Conservation (phyloP, 2,329 filamentous ascomycete genomes). For the Alternaria conjuncta region DNA sequence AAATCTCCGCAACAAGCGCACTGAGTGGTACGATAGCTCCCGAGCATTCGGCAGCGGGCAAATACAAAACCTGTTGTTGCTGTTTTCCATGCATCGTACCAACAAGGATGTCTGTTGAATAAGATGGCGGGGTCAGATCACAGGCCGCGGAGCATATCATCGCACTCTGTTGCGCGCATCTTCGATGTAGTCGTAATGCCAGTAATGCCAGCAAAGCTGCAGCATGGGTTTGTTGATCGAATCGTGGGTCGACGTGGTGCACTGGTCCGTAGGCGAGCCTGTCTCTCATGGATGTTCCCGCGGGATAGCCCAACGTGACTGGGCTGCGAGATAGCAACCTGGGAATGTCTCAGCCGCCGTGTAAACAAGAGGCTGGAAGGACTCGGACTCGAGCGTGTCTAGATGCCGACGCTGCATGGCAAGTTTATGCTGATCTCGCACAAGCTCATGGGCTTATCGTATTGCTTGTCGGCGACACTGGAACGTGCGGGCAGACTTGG, state of each 20-base stretch:
- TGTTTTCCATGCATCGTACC: neutral
- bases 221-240: neutral
- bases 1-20: neutral
- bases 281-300: constrained; percentile 10
- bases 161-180: neutral
- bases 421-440: constrained; percentile 2
- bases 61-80: neutral
- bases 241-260: constrained; percentile 3
- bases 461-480: constrained; percentile 5
- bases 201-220: neutral
- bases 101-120: neutral
- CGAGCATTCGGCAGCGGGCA: neutral
- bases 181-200: constrained; percentile 1
- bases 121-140: neutral
- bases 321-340: constrained; percentile 3
- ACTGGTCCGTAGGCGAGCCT: neutral
- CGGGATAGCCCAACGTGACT: neutral
- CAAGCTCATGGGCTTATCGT: constrained; percentile 8
- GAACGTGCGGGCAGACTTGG: constrained; percentile 7
- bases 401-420: neutral
- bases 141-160: neutral
- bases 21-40: neutral
- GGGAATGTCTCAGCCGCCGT: constrained; percentile 1
- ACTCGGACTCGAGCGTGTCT: neutral
- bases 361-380: constrained; percentile 12